Percentiles rank a stretch among this genome's conserved stretches.
These are phyloP conservation scores for Pleurotus giganteus DNA, from an alignment of 768 basidiomycete genomes.

Conservation along the genomic window DNA sequence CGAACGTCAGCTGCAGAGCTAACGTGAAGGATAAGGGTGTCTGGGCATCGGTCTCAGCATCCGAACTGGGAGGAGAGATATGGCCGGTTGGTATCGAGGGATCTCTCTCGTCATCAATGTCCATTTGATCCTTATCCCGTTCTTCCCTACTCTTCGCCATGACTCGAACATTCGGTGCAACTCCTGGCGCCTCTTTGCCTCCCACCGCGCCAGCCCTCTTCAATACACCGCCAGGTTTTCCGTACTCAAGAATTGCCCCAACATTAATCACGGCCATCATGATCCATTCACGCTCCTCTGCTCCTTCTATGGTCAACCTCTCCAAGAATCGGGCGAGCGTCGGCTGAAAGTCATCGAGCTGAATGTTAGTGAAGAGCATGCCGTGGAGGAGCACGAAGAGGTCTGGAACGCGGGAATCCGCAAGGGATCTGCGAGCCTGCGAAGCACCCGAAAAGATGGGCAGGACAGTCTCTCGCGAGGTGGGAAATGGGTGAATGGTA, in stretches of 20 bases:
- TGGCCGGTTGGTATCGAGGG: slow-evolving; percentile 13
- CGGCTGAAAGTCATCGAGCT: slow-evolving; percentile 86
- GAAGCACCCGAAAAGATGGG: slow-evolving; percentile 81
- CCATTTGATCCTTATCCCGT: slow-evolving; percentile 57
- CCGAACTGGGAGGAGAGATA: slow-evolving; percentile 28
- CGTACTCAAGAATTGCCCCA: slow-evolving; percentile 83
- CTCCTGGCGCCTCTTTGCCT: slow-evolving; percentile 30
- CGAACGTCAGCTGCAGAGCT: slow-evolving; percentile 77
- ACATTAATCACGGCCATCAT: slow-evolving; percentile 94
- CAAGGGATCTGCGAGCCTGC: slow-evolving; percentile 69
- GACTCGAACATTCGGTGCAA: slow-evolving; percentile 34
- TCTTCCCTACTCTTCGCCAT: slow-evolving; percentile 47
- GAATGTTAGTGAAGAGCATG: slow-evolving; percentile 95
- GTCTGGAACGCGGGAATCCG: slow-evolving; percentile 72
- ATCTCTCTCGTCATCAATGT: slow-evolving; percentile 43
- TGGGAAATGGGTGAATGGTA: slow-evolving; percentile 83
- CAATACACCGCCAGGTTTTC: slow-evolving; percentile 68
- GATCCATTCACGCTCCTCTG: slow-evolving; percentile 87
- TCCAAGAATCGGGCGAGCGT: slow-evolving; percentile 85
- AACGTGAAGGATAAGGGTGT: slow-evolving; percentile 66
- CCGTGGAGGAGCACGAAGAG: slow-evolving; percentile 93
- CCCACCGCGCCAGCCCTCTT: slow-evolving; percentile 57
- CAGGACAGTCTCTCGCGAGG: slow-evolving; percentile 86
- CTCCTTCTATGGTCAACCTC: slow-evolving; percentile 78
- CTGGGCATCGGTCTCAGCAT: slow-evolving; percentile 35